These are phyloP conservation scores for Alternaria arborescens DNA, from an alignment of 2,329 filamentous ascomycete genomes.

Conservation along the genomic window DNA sequence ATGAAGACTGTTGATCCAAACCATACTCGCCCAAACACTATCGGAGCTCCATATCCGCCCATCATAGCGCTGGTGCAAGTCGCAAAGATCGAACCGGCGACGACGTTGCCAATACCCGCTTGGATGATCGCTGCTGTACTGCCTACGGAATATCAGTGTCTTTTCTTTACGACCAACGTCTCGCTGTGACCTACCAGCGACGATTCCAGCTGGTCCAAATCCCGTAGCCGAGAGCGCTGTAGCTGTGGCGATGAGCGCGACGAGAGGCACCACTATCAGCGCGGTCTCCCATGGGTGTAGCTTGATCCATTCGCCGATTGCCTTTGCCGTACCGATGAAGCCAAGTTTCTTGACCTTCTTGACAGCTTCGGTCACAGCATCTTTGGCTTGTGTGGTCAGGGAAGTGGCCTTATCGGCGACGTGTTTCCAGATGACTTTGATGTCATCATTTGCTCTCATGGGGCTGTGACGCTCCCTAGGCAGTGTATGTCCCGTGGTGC, in stretches of 20 bases:
- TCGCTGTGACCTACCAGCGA: neutral
- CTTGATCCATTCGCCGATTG: slow-evolving; percentile 5
- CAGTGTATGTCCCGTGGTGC: too few species aligned
- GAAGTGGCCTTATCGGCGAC: neutral
- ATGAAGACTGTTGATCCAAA: neutral
- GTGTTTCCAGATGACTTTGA: neutral
- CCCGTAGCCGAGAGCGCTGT: slow-evolving; percentile 6
- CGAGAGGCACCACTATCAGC: slow-evolving; percentile 8
- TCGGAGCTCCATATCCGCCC: slow-evolving; percentile 28
- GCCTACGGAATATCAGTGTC: slow-evolving; percentile 16
- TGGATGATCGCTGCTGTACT: slow-evolving; percentile 36
- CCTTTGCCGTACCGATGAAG: neutral
- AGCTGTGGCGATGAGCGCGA: slow-evolving; percentile 5
- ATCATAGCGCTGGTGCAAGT: slow-evolving; percentile 36
- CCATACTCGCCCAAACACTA: slow-evolving; percentile 21
- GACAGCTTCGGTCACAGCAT: neutral
- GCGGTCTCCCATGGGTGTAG: slow-evolving; percentile 13
- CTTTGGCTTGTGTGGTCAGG: neutral
- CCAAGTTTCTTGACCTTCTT: neutral
- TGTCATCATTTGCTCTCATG: too few species aligned
- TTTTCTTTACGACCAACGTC: neutral
- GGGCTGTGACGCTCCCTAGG: too few species aligned
- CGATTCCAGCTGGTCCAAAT: slow-evolving; percentile 10
- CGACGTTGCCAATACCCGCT: slow-evolving; percentile 28
- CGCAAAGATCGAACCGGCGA: slow-evolving; percentile 32